A percentile compares a stretch with the other conserved stretches of the same genome.
phyloP scores from a whole-genome alignment of 192 early-diverging fungal genomes.

The Entophlyctis luteolus region DNA sequence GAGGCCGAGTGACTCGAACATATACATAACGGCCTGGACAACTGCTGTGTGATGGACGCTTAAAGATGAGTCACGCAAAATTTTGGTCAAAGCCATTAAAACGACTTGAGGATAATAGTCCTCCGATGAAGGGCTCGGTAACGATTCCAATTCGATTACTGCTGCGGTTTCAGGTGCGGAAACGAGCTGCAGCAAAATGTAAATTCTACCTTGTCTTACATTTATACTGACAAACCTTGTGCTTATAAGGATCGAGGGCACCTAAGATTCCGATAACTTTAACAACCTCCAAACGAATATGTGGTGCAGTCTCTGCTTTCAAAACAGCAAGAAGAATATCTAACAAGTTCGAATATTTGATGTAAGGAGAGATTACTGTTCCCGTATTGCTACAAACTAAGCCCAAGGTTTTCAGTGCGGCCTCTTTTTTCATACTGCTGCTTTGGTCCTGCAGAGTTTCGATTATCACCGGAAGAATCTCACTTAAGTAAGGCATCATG shows the following conservation, averaged over 20 bases:
- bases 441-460: conserved; percentile 86
- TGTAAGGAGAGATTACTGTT: conserved; percentile 83
- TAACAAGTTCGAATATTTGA: conserved; percentile 81
- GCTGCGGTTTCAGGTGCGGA: conserved; percentile 37
- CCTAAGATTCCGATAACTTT: conserved; percentile 91
- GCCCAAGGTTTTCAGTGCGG: conserved; percentile 80
- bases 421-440: conserved; percentile 75
- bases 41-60: conserved; percentile 80
- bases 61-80: conserved; percentile 76
- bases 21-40: conserved; percentile 86
- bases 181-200: conserved; percentile 26
- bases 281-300: conserved; percentile 78
- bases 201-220: neutral
- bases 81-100: conserved; percentile 81
- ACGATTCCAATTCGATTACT: conserved; percentile 26
- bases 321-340: conserved; percentile 73
- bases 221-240: conserved; percentile 41
- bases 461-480: conserved; percentile 80
- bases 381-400: conserved; percentile 82
- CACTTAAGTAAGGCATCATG: conserved; percentile 73
- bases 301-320: conserved; percentile 70
- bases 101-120: conserved; percentile 89
- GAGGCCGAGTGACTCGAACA: conserved; percentile 83
- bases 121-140: conserved; percentile 75
- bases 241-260: conserved; percentile 87